Base-by-base conservation (phyloP, 1,139 yeast genomes). In the Candida sanyaensis region DNA sequence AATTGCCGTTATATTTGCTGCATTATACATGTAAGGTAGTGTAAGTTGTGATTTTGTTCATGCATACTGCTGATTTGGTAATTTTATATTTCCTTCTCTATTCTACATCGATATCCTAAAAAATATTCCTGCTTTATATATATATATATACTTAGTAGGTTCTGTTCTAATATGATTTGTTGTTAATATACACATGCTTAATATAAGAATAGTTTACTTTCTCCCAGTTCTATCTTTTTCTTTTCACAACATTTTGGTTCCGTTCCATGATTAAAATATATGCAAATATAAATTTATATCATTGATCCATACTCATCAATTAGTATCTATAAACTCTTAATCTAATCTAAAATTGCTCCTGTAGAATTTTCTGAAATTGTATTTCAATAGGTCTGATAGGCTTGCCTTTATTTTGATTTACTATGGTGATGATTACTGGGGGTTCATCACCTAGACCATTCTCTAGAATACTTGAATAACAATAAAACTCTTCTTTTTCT, bases 381-480 rank as follows among this genome's bases (percentile, higher is more conserved):
- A 56, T 24, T 37, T 53, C 49, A 27, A 50, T 42, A 24, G 44
- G 43, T 26, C 31, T 37, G 12, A 52, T 44, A 13, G 30, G 36
- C 17, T 28, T 29, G 2, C 31, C n/a, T 17, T 29, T 26, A 13
- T 50, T 50, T 43, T 61, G 64, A 28, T 56, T 59, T 6, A 67
- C 55, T 12, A 68, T 50, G 1, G 71, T 60, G 2, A 62, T 50
- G 17, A 68, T 57, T 12, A 68, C 72, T 2, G 71, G 70, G 30
- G 63, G 48, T 2, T 50, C 46, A 3, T 48, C 51, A 2, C 37
- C 45, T 1, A 33, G 24, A 5, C 53, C 43, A 12, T 46, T 43
- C 21, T 53, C 47, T 10, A 65, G 39, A 2, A 63, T 53, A 1
- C 62, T 58, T 3, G 68, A 62, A 21, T 45, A 50, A 47, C 69